Conservation (phyloP, 192 early-diverging fungal species). For the Lobulomyces angularis region DNA sequence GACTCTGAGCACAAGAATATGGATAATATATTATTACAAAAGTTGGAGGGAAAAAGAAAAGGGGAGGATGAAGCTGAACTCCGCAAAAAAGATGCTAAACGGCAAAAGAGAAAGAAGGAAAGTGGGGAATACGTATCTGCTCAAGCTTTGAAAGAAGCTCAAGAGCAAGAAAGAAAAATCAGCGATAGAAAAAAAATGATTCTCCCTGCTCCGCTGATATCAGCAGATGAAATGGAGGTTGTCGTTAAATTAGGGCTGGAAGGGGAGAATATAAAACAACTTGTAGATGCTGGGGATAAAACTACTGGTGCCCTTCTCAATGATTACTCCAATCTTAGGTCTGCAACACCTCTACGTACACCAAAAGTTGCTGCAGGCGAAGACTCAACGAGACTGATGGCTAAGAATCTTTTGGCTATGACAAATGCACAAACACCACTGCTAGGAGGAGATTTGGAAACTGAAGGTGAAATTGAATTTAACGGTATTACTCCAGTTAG, state of each 20-base stretch:
- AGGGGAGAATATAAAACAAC: constrained; percentile 57
- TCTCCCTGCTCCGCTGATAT: constrained; percentile 84
- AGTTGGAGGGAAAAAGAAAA: constrained; percentile 76
- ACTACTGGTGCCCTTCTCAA: constrained; percentile 52
- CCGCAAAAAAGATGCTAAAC: constrained; percentile 65
- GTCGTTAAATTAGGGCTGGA: constrained; percentile 81
- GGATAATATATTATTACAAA: constrained; percentile 59
- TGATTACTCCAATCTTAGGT: constrained; percentile 53
- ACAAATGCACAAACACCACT: constrained; percentile 68
- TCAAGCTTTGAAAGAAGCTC: constrained; percentile 50
- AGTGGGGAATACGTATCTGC: constrained; percentile 54
- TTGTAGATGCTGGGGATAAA: constrained; percentile 47
- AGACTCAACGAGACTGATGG: constrained; percentile 65
- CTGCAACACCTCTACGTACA: constrained; percentile 47
- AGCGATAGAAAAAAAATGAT: constrained; percentile 55
- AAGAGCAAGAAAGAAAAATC: constrained; percentile 45
- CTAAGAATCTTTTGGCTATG: constrained; percentile 69
- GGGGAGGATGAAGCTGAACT: constrained; percentile 72
- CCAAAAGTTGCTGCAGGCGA: constrained; percentile 37
- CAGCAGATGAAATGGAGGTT: constrained; percentile 78
- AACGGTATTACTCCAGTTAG: constrained; percentile 47
- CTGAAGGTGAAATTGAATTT: constrained; percentile 44
- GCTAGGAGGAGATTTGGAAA: constrained; percentile 54
- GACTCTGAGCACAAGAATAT: constrained; percentile 43
- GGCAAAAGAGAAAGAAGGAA: constrained; percentile 34